phyloP scores from a whole-genome alignment of 805 yeast species.

The Candida endomychidarum region DNA sequence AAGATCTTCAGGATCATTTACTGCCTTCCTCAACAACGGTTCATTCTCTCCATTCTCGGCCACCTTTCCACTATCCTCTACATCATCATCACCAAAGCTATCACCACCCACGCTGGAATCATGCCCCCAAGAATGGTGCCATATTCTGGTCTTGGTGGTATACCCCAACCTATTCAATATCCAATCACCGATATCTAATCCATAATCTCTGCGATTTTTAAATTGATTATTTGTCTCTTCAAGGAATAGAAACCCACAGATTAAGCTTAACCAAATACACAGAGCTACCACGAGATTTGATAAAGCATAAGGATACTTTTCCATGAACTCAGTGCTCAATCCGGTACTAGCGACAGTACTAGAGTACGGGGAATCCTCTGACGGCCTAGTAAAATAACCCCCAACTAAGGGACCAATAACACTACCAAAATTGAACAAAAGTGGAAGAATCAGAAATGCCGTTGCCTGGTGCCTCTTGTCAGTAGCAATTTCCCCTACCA shows the following conservation, averaged over 20 bases:
- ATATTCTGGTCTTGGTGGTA: slow-evolving; percentile 27
- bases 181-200: slow-evolving; percentile 37
- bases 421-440: slow-evolving; percentile 59
- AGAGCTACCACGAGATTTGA: slow-evolving; percentile 34
- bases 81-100: too few relatives aligned
- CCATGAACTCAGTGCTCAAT: slow-evolving; percentile 17
- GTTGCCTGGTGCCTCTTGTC: slow-evolving; percentile 59
- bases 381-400: slow-evolving; percentile 48
- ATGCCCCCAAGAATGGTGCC: too few relatives aligned
- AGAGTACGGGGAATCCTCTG: slow-evolving; percentile 14
- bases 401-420: slow-evolving; percentile 61
- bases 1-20: slow-evolving; percentile 2
- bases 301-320: slow-evolving; percentile 35
- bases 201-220: slow-evolving; percentile 24
- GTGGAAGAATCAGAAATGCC: slow-evolving; percentile 60
- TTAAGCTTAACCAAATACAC: slow-evolving; percentile 24
- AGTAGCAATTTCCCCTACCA: slow-evolving; percentile 58
- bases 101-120: too few relatives aligned
- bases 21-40: too few relatives aligned
- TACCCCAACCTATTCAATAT: slow-evolving; percentile 25
- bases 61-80: too few relatives aligned
- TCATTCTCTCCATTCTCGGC: too few relatives aligned
- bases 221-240: slow-evolving; percentile 34
- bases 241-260: slow-evolving; percentile 31
- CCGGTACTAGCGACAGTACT: not conserved